Evolutionary conservation across 441 rosid genomes (phyloP).

Genomic region (Populus trichocarpa): DNA sequence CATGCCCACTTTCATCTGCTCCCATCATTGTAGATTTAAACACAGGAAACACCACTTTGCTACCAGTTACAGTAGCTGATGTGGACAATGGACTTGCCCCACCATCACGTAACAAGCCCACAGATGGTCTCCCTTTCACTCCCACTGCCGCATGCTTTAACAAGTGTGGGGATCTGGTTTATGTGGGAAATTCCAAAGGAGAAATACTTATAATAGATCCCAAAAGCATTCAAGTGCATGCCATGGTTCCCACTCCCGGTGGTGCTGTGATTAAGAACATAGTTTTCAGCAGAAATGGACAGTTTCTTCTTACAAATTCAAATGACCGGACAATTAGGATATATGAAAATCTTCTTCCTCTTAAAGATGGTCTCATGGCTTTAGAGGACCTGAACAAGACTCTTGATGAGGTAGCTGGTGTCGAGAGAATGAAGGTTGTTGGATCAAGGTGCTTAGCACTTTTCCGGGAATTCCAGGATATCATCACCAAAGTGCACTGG

Average conservation of each 20-base stretch:
- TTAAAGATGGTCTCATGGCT: conserved; percentile 52
- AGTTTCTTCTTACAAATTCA: conserved; percentile 90
- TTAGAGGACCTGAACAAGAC: conserved; percentile 48
- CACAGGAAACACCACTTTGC: conserved; percentile 54
- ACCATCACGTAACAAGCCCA: conserved; percentile 57
- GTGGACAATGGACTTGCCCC: conserved; percentile 50
- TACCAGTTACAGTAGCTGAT: conserved; percentile 67
- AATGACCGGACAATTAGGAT: conserved; percentile 89
- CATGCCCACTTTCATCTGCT: conserved; percentile 93
- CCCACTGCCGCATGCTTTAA: conserved; percentile 95
- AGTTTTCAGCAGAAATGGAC: conserved; percentile 82
- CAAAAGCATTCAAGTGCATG: conserved; percentile 54
- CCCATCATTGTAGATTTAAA: conserved; percentile 83
- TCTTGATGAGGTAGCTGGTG: conserved; percentile 46
- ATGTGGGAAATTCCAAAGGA: conserved; percentile 90
- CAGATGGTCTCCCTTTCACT: conserved; percentile 67
- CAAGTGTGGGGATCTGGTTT: conserved; percentile 87
- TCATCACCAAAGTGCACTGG: conserved; percentile 94
- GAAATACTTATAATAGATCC: conserved; percentile 86
- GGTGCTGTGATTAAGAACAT: conserved; percentile 80
- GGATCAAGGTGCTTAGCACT: conserved; percentile 80
- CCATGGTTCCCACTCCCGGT: conserved; percentile 62
- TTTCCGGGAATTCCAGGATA: conserved; percentile 92
- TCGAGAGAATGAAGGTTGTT: conserved; percentile 70
- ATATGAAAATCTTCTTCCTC: conserved; percentile 85